A percentile compares a stretch with the other conserved stretches of the same genome.
phyloP scores from a whole-genome alignment of 129 eudicot genomes.

The Escallonia herrerae region DNA sequence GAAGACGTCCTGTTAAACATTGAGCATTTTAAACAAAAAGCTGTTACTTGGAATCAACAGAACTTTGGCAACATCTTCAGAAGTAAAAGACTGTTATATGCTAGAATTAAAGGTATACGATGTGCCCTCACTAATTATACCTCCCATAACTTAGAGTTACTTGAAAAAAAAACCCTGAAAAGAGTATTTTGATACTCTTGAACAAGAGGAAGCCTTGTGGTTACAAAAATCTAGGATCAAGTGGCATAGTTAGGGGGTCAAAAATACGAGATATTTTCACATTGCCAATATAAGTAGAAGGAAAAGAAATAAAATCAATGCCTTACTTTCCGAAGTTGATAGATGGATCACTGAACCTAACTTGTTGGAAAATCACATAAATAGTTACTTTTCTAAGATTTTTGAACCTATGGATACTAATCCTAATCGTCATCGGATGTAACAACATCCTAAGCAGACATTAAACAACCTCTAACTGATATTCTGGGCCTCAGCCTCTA shows the following conservation, averaged over 20 bases:
- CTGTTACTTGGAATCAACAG: not conserved
- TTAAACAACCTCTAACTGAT: too few relatives aligned
- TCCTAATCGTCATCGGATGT: too few relatives aligned
- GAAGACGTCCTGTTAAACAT: too few relatives aligned
- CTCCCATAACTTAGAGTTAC: not conserved
- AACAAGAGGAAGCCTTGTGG: not conserved
- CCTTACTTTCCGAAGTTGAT: not conserved
- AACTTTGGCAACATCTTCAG: not conserved
- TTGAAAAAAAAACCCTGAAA: not conserved
- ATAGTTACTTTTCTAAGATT: not conserved
- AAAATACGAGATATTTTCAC: too few relatives aligned
- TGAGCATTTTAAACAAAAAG: too few relatives aligned
- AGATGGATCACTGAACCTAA: not conserved
- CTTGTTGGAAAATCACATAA: not conserved
- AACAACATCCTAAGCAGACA: too few relatives aligned
- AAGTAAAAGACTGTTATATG: not conserved
- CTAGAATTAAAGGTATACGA: not conserved
- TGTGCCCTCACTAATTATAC: not conserved
- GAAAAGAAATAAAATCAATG: too few relatives aligned
- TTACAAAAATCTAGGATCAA: not conserved
- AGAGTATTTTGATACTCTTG: not conserved
- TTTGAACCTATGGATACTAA: not conserved
- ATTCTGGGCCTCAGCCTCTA: too few relatives aligned
- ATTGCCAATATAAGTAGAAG: not conserved
- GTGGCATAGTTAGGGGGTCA: not conserved